Evolutionary conservation across 768 basidiomycete genomes (phyloP).

Genomic region (Lactifluus subvellereus): DNA sequence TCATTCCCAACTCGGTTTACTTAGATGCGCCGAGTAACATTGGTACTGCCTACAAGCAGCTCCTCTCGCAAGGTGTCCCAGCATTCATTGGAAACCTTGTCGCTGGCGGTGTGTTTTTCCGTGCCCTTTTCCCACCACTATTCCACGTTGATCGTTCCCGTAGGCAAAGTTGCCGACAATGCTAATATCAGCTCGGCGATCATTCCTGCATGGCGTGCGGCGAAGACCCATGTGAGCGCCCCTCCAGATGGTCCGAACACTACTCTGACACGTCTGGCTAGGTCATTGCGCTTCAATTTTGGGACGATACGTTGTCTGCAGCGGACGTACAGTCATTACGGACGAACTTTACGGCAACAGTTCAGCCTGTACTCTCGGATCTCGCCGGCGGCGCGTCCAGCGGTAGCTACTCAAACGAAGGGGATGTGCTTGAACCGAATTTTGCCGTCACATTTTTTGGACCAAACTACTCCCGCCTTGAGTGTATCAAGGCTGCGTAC

Average conservation of each 20-base stretch:
- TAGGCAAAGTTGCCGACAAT: slow-evolving; percentile 34
- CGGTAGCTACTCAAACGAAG: slow-evolving; percentile 36
- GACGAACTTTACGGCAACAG: slow-evolving; percentile 25
- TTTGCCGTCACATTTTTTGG: slow-evolving; percentile 34
- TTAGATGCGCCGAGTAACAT: not conserved
- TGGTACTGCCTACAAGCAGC: slow-evolving; percentile 11
- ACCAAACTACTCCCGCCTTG: slow-evolving; percentile 32
- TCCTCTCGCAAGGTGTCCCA: slow-evolving; percentile 10
- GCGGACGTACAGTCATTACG: slow-evolving; percentile 24
- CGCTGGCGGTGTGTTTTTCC: slow-evolving; percentile 11
- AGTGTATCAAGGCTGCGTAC: slow-evolving; percentile 30
- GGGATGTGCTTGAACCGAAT: slow-evolving; percentile 30
- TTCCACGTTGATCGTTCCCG: not conserved
- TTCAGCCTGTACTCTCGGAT: slow-evolving; percentile 29
- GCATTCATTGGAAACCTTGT: slow-evolving; percentile 6
- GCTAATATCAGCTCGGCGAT: slow-evolving; percentile 33
- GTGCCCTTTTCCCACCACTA: not conserved
- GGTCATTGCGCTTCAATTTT: not conserved
- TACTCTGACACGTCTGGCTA: not conserved
- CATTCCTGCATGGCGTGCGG: slow-evolving; percentile 35
- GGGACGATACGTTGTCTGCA: slow-evolving; percentile 10
- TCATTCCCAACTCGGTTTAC: slow-evolving; percentile 12
- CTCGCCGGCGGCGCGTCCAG: slow-evolving; percentile 29
- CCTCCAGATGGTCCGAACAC: too few species aligned
- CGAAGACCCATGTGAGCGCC: slow-evolving; percentile 34